Evolutionary conservation across 108 stramenopile species (phyloP).

Genomic region (Fragilaria crotonensis): DNA sequence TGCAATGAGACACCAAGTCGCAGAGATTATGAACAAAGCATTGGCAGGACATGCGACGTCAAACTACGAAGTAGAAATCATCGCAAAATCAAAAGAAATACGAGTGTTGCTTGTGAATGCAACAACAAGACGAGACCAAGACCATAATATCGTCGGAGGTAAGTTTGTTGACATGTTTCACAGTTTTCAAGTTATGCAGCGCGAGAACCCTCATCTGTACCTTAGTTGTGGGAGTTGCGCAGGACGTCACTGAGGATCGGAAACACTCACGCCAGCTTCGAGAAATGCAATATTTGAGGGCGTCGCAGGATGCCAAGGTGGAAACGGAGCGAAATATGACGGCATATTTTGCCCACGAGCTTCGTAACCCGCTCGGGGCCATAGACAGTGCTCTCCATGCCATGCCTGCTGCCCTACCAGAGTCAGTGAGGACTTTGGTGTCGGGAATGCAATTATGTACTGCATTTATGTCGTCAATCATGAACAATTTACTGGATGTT

Average conservation of each 20-base stretch:
- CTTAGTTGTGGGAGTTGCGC: slow-evolving; percentile 53
- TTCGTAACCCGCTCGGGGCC: slow-evolving; percentile 57
- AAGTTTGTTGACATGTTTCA: slow-evolving; percentile 1
- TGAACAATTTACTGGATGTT: slow-evolving; percentile 69
- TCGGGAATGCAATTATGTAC: slow-evolving; percentile 56
- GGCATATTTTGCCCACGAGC: slow-evolving; percentile 67
- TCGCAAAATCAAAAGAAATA: slow-evolving; percentile 49
- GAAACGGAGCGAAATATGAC: slow-evolving; percentile 74
- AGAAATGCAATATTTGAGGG: slow-evolving; percentile 48
- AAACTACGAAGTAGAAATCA: slow-evolving; percentile 62
- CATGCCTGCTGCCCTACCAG: slow-evolving; percentile 50
- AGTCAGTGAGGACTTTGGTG: slow-evolving; percentile 26
- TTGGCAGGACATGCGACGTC: slow-evolving; percentile 53
- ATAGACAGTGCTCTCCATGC: slow-evolving; percentile 55
- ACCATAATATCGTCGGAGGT: slow-evolving; percentile 41
- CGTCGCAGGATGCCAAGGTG: slow-evolving; percentile 60
- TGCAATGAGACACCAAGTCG: slow-evolving; percentile 36
- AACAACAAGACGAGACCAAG: slow-evolving; percentile 50
- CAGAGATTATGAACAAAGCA: slow-evolving; percentile 45
- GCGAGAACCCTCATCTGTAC: background rate
- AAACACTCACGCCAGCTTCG: slow-evolving; percentile 45
- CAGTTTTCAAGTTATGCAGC: background rate
- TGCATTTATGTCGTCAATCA: slow-evolving; percentile 60
- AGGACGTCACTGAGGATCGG: slow-evolving; percentile 58
- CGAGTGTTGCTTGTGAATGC: slow-evolving; percentile 53